A percentile compares a stretch with the other conserved stretches of the same genome.
phyloP scores from a whole-genome alignment of 169 alveolate species.

The Plasmodium cynomolgi region DNA sequence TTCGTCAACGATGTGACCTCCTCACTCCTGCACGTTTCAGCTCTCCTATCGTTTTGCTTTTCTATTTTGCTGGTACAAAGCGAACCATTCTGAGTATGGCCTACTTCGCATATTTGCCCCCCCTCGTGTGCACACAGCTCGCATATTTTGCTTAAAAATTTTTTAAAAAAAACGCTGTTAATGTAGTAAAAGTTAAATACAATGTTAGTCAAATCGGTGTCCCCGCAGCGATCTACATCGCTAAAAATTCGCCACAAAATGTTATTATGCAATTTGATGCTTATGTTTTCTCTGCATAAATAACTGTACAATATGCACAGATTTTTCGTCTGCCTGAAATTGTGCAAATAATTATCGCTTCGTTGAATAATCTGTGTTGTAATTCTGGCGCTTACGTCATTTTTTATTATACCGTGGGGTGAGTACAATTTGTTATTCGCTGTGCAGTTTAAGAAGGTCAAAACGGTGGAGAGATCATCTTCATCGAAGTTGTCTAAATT shows the following conservation, averaged over 20 bases:
- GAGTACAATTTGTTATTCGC: conserved; percentile 28
- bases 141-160: conserved; percentile 34
- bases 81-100: not conserved
- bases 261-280: conserved; percentile 28
- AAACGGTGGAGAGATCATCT: conserved; percentile 57
- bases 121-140: not conserved
- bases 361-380: conserved; percentile 24
- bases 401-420: not conserved
- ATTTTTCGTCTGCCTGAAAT: conserved; percentile 58
- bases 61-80: not conserved
- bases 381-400: not conserved
- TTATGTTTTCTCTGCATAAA: conserved; percentile 65
- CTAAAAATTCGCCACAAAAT: conserved; percentile 18
- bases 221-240: conserved; percentile 35
- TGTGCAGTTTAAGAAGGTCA: conserved; percentile 44
- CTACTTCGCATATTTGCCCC: not conserved
- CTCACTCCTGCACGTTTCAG: not conserved
- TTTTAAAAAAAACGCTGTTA: conserved; percentile 58
- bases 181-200: conserved; percentile 55
- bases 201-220: conserved; percentile 54
- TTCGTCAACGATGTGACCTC: not conserved
- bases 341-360: conserved; percentile 44
- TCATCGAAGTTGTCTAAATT: conserved; percentile 54
- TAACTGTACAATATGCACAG: conserved; percentile 53
- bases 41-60: not conserved